Base-by-base conservation (phyloP, 2,329 filamentous ascomycete genomes). In the Aspergillus candidus region DNA sequence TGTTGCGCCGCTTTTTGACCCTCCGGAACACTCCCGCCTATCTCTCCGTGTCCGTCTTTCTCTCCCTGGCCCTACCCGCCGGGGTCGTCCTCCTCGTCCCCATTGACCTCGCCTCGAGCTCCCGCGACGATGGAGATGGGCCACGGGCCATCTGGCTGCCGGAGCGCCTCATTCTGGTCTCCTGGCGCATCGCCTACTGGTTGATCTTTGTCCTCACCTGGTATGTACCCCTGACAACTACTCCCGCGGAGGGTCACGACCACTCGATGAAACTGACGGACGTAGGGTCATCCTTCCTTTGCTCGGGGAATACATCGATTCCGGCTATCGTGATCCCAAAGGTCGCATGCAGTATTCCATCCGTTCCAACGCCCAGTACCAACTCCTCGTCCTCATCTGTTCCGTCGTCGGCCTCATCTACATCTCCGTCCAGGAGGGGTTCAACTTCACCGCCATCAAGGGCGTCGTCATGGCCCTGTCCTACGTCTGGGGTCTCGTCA, bases 101-200 rank as follows among this genome's bases (percentile, higher is more conserved):
- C 4, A 94, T 98, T 65, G 93, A 98, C 67, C 81, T 98, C 53
- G 90, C 91, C 1, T 95, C 90, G 6, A 91, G 80, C 61, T 84
- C 87, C 15, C 78, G 81, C 38, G 82, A 22, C 18, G 18, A 82
- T 40, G 82, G 86, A 48, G 84, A 86, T 66, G 81, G 79, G 12
- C 77, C 80, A 12, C 79, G 84, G 55, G 93, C 90, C 30, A 86
- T 98, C 60, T 96, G 90, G 88, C 77, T 98, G 30, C 85, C 87
- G 4, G 76, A 85, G 53, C 73, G 82, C 39, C 78, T 90, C 22
- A 74, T 96, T 38, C 74, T 94, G 59, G 88, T 96, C 17, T 84
- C 85, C 46, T 98, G 93, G 93, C 80, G 91, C 61, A 91, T 98
- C 52, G 84, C 86, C 14, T 98, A 98, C 70, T 98, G 93, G 93